These are phyloP conservation scores for Silene vulgaris DNA, from an alignment of 179 eudicot species.

Conservation along the genomic window DNA sequence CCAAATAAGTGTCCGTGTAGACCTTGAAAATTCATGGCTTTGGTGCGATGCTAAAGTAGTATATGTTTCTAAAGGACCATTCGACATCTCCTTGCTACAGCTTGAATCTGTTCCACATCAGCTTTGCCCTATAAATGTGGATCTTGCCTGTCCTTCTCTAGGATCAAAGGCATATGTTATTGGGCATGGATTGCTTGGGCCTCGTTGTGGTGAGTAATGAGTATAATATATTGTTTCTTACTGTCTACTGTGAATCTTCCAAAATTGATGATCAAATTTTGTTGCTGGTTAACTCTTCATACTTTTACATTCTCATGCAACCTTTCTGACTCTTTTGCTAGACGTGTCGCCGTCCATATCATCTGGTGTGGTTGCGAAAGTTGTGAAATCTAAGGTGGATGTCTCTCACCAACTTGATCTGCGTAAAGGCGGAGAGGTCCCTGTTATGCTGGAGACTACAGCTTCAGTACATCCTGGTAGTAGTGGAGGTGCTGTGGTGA, in stretches of 20 bases:
- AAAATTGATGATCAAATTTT: neutral
- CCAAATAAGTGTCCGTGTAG: conserved; percentile 66
- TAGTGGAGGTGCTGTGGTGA: conserved; percentile 88
- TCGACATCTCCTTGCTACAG: conserved; percentile 77
- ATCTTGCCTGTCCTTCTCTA: conserved; percentile 53
- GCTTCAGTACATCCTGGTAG: conserved; percentile 98
- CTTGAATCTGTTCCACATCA: conserved; percentile 62
- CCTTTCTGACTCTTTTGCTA: conserved; percentile 32
- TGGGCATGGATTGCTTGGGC: conserved; percentile 94
- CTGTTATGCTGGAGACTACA: conserved; percentile 93
- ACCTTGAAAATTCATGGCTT: conserved; percentile 56
- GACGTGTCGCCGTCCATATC: conserved; percentile 71
- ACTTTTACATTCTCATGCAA: conserved; percentile 13
- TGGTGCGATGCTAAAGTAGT: conserved; percentile 79
- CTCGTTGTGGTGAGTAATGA: conserved; percentile 78
- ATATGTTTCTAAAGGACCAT: conserved; percentile 76
- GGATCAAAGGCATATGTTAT: conserved; percentile 81
- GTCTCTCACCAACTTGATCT: conserved; percentile 21
- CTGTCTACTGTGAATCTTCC: neutral
- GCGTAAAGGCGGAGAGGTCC: conserved; percentile 31
- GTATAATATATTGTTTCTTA: conserved; percentile 5
- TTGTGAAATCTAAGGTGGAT: conserved; percentile 50
- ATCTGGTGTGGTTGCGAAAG: conserved; percentile 79
- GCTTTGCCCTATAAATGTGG: conserved; percentile 55
- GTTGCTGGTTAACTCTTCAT: neutral